Evolutionary conservation across 2,329 filamentous ascomycete genomes (phyloP).

Genomic region (Chrysosporium keratinophilum): DNA sequence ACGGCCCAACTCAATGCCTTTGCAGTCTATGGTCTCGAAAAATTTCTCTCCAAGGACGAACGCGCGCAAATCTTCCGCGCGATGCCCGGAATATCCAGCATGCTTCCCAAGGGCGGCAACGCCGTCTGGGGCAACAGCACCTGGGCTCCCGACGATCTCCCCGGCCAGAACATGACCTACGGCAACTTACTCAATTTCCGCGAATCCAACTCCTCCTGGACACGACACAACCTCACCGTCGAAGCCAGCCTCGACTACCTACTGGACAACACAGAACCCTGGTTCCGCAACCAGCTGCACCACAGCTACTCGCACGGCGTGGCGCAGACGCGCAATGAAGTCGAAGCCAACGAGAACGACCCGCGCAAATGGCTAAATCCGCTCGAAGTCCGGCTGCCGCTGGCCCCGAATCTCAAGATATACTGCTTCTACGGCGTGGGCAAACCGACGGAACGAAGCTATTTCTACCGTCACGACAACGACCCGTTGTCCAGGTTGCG

Average conservation of each 20-base stretch:
- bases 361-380: constrained; percentile 89
- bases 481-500: constrained; percentile 50
- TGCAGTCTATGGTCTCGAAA: constrained; percentile 92
- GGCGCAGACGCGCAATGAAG: constrained; percentile 66
- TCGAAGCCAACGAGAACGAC: constrained; percentile 70
- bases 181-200: constrained; percentile 82
- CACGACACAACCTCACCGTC: constrained; percentile 66
- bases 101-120: constrained; percentile 89
- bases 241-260: constrained; percentile 67
- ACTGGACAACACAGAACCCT: constrained; percentile 65
- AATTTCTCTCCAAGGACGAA: constrained; percentile 83
- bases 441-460: constrained; percentile 83
- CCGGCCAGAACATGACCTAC: constrained; percentile 61
- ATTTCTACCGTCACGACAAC: constrained; percentile 72
- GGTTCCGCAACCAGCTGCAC: constrained; percentile 68
- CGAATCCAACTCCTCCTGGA: constrained; percentile 51
- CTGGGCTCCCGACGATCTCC: constrained; percentile 78
- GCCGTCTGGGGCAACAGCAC: constrained; percentile 86
- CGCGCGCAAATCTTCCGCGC: constrained; percentile 87
- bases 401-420: constrained; percentile 82
- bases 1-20: constrained; percentile 94
- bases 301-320: constrained; percentile 79
- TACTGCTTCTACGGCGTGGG: constrained; percentile 95
- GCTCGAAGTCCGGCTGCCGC: constrained; percentile 76
- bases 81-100: constrained; percentile 93